Percentiles rank a stretch among this genome's conserved stretches.
Evolutionary conservation across 2,329 filamentous ascomycete genomes (phyloP).

Genomic region (Penicillium thymicola): DNA sequence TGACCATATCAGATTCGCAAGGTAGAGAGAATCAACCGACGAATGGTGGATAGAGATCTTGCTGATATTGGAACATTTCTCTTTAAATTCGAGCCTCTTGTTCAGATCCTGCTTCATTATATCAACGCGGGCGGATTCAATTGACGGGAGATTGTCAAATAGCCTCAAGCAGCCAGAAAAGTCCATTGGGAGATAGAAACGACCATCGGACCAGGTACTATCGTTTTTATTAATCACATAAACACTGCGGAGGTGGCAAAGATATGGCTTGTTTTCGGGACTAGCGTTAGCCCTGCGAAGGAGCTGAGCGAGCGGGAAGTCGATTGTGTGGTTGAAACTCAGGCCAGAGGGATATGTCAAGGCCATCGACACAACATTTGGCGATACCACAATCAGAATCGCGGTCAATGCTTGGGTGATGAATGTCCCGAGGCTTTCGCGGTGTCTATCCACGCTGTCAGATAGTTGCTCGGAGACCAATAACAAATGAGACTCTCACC

Average conservation of each 20-base stretch:
- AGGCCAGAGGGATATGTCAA: constrained; percentile 2
- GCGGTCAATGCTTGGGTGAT: constrained; percentile 20
- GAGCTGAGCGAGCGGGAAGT: constrained; percentile 15
- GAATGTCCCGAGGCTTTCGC: not conserved
- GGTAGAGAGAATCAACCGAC: constrained; percentile 1
- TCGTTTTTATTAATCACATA: constrained; percentile 9
- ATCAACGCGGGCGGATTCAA: constrained; percentile 19
- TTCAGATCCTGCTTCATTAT: constrained; percentile 2
- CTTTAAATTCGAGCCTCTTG: not conserved
- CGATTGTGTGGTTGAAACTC: no score
- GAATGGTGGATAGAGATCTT: constrained; percentile 15
- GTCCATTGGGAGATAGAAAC: constrained; percentile 11
- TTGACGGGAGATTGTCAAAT: constrained; percentile 17
- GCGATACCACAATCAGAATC: constrained; percentile 21
- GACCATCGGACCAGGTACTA: not conserved
- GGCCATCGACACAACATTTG: constrained; percentile 14
- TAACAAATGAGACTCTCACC: not conserved
- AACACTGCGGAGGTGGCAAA: constrained; percentile 14
- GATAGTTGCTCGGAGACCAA: not conserved
- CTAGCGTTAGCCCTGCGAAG: constrained; percentile 5
- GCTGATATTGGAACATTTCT: constrained; percentile 16
- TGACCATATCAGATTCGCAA: constrained; percentile 11
- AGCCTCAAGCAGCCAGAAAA: constrained; percentile 10
- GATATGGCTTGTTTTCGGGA: constrained; percentile 5
- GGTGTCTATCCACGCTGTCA: not conserved